A percentile compares a stretch with the other conserved stretches of the same genome.
Evolutionary conservation across 129 eudicot genomes (phyloP).

Genomic region (Scalesia atractyloides): DNA sequence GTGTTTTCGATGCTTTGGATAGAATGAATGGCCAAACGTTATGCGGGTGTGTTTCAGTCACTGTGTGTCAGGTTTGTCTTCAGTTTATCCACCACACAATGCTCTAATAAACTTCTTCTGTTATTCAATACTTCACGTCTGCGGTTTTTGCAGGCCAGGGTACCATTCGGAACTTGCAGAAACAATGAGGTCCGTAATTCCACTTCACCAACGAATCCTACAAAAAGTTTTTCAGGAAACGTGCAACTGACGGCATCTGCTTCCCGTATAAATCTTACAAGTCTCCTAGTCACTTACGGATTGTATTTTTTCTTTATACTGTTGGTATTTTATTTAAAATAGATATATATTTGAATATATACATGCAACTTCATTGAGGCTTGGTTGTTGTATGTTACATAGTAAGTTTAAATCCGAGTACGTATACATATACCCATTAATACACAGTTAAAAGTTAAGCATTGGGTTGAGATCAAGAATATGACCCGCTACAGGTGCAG

Average conservation of each 20-base stretch:
- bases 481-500: slow-evolving; percentile 16
- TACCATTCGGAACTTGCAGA: slow-evolving; percentile 71
- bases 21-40: slow-evolving; percentile 82
- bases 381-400: slow-evolving; percentile 32
- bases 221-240: slow-evolving; percentile 77
- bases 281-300: slow-evolving; percentile 22
- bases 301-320: slow-evolving; percentile 28
- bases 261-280: slow-evolving; percentile 39
- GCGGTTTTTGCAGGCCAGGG: slow-evolving; percentile 62
- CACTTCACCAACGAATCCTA: slow-evolving; percentile 41
- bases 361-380: slow-evolving; percentile 22
- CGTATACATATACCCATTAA: slow-evolving; percentile 18
- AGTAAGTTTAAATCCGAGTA: slow-evolving; percentile 36
- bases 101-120: not conserved
- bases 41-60: slow-evolving; percentile 77
- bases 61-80: slow-evolving; percentile 81
- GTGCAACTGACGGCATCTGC: slow-evolving; percentile 78
- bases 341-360: slow-evolving; percentile 17
- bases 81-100: slow-evolving; percentile 11
- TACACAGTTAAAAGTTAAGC: slow-evolving; percentile 23
- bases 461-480: slow-evolving; percentile 17
- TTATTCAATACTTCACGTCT: not conserved
- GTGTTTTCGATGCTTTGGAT: slow-evolving; percentile 81
- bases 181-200: slow-evolving; percentile 39
- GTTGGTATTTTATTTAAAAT: slow-evolving; percentile 27